Evolutionary conservation across 2,329 filamentous ascomycete genomes (phyloP), one percentile per base, ranked within the genome.

Genomic region (Sarocladium brachiariae): DNA sequence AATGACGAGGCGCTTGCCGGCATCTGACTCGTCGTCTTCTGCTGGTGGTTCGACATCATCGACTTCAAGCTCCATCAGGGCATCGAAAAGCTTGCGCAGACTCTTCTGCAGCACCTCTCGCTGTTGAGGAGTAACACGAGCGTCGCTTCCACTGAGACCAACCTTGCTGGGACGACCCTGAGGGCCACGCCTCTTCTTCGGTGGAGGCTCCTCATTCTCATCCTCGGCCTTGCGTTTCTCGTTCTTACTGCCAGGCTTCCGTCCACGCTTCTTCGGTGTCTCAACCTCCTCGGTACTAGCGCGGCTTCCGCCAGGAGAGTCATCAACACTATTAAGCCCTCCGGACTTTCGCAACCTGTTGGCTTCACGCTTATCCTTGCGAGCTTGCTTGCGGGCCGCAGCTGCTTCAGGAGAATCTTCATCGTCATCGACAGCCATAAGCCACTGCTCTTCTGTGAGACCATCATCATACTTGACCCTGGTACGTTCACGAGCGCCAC

Each of bases 401-500:
- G 93, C 93, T 50, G 89, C 91, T 64, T 97, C 93, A 25, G 96
- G 90, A 0, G 83, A 85, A 64, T 99, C 93, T 1, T 99, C 93
- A 48, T 96, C 91, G 54, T 95, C 92, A 64, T 99, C 93, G 27
- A 99, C 92, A 50, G 93, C 93, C 75, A 96, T 92, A 49, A 97
- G 80, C 93, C 93, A 99, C 68, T 99, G 95, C 72, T 99, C 93
- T 70, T 99, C 95, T 0, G 93, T 97, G 25, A 99, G 81, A 49
- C 95, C 93, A 62, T 99, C 93, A 61, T 99, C 93, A 60, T 99
- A 99, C 67, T 87, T 87, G 61, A 96, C 91, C 62, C 89, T 85
- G 58, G 90, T 96, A 54, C 95, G 85, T 70, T 99, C 93, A 72
- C 93, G 87, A 56, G 92, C 92, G 60, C 93, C 93, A 67, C 93